Evolutionary conservation across 345 rosid genomes (phyloP).

Genomic region (Trapa incisa): DNA sequence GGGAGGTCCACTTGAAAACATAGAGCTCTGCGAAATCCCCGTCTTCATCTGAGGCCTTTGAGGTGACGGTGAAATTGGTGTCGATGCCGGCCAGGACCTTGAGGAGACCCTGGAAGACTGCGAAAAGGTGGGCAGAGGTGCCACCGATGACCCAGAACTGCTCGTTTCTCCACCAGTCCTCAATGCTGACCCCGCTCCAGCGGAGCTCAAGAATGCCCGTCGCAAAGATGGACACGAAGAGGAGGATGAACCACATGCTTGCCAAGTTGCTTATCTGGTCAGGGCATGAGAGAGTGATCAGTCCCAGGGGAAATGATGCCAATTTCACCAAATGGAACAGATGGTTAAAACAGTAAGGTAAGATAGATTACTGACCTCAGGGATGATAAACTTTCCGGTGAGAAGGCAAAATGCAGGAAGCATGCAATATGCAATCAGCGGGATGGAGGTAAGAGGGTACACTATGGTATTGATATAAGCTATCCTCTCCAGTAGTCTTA

Average conservation of each 20-base stretch:
- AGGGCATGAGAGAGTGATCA: neutral
- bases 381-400: slow-evolving; percentile 84
- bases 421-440: slow-evolving; percentile 75
- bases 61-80: slow-evolving; percentile 94
- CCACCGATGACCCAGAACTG: slow-evolving; percentile 99
- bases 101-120: slow-evolving; percentile 94
- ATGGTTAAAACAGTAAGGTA: neutral
- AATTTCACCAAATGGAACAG: neutral
- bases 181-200: slow-evolving; percentile 93
- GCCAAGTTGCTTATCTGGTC: slow-evolving; percentile 95
- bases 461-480: slow-evolving; percentile 97
- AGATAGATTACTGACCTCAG: slow-evolving; percentile 46
- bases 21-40: slow-evolving; percentile 96
- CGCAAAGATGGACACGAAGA: slow-evolving; percentile 66
- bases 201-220: slow-evolving; percentile 92
- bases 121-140: slow-evolving; percentile 95
- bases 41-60: slow-evolving; percentile 88
- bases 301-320: neutral
- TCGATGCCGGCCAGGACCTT: slow-evolving; percentile 97
- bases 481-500: slow-evolving; percentile 76
- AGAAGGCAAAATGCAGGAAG: slow-evolving; percentile 98
- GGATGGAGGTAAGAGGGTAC: slow-evolving; percentile 88
- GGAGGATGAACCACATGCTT: slow-evolving; percentile 95
- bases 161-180: slow-evolving; percentile 99
- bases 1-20: slow-evolving; percentile 96